phyloP scores from a whole-genome alignment of 2,329 filamentous ascomycete species.

The Phialophora chinensis region DNA sequence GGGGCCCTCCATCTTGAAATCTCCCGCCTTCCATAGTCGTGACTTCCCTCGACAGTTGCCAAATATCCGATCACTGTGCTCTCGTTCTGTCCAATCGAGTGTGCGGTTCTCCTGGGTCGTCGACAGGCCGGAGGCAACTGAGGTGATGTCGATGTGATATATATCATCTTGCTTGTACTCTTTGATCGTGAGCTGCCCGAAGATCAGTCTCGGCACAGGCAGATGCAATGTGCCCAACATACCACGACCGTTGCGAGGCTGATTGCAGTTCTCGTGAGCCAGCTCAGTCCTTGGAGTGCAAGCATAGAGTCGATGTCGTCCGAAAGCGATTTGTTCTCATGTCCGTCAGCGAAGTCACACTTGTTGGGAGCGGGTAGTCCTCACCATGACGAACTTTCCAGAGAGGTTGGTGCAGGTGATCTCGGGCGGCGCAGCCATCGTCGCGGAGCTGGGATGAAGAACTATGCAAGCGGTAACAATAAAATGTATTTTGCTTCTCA shows the following conservation, averaged over 20 bases:
- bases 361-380: conserved; percentile 36
- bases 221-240: conserved; percentile 41
- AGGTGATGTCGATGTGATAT: conserved; percentile 73
- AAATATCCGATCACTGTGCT: conserved; percentile 80
- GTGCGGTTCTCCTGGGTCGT: conserved; percentile 66
- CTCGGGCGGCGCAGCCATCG: conserved; percentile 73
- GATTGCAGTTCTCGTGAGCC: conserved; percentile 75
- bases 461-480: not conserved
- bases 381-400: conserved; percentile 73
- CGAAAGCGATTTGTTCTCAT: conserved; percentile 76
- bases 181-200: conserved; percentile 43
- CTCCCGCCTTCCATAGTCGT: conserved; percentile 40
- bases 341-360: conserved; percentile 1
- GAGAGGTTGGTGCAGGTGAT: conserved; percentile 71
- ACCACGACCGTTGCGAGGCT: conserved; percentile 65
- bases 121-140: conserved; percentile 72
- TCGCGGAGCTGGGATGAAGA: not conserved
- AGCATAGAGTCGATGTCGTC: conserved; percentile 72
- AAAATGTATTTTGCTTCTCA: not conserved
- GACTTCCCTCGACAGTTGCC: conserved; percentile 70
- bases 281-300: conserved; percentile 69
- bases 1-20: conserved; percentile 52
- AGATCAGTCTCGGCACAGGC: conserved; percentile 59
- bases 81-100: conserved; percentile 65
- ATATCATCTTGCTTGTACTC: conserved; percentile 54